Percentiles rank a stretch among this genome's conserved stretches.
Evolutionary conservation across 2,329 filamentous ascomycete species (phyloP).

Genomic region (Stachybotrys echinatus): DNA sequence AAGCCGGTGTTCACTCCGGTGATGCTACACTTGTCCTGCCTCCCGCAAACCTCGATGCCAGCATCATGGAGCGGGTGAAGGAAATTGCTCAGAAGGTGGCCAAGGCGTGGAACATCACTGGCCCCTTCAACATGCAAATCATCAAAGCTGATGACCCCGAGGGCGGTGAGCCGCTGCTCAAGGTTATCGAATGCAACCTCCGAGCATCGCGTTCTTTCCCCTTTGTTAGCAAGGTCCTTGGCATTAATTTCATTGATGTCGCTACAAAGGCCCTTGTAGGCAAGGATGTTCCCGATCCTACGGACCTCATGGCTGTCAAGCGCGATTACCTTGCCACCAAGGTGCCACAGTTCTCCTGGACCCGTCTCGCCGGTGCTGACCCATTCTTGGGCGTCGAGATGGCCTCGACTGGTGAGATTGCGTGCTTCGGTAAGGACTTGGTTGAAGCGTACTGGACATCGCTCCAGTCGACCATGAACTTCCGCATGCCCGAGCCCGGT

Average conservation of each 20-base stretch:
- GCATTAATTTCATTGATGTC: constrained; percentile 93
- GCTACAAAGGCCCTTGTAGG: constrained; percentile 89
- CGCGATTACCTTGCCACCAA: constrained; percentile 94
- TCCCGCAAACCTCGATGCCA: constrained; percentile 71
- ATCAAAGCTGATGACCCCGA: constrained; percentile 83
- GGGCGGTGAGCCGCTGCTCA: constrained; percentile 70
- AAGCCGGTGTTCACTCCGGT: constrained; percentile 96
- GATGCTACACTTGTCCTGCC: constrained; percentile 93
- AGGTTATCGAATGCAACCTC: constrained; percentile 98
- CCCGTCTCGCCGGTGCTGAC: constrained; percentile 91
- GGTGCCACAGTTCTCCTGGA: constrained; percentile 99
- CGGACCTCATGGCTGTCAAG: constrained; percentile 83
- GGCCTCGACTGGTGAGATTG: constrained; percentile 95
- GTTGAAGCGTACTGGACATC: constrained; percentile 98
- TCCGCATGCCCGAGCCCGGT: constrained; percentile 89
- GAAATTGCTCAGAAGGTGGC: constrained; percentile 95
- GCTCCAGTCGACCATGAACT: constrained; percentile 97
- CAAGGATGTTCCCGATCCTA: constrained; percentile 75
- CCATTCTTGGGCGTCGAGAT: constrained; percentile 98
- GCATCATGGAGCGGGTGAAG: constrained; percentile 81
- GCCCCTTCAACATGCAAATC: constrained; percentile 99
- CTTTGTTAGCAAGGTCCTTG: constrained; percentile 95
- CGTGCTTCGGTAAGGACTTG: constrained; percentile 94
- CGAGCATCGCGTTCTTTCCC: constrained; percentile 97
- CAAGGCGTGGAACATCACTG: constrained; percentile 93